A percentile compares a stretch with the other conserved stretches of the same genome.
phyloP scores from a whole-genome alignment of 495 filamentous ascomycete genomes.

The Neurospora sp. region DNA sequence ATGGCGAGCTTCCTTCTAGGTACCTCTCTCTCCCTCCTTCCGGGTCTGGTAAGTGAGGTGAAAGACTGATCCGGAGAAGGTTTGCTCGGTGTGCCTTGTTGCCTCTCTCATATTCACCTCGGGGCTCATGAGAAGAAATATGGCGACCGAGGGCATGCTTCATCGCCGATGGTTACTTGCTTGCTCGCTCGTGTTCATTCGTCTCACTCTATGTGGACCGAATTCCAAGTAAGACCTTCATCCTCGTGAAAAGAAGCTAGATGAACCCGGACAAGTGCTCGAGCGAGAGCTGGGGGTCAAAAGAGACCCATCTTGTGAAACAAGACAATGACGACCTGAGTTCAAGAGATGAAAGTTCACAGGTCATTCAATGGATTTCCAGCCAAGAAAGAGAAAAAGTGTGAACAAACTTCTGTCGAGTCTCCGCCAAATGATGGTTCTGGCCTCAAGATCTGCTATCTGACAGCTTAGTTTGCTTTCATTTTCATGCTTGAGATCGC shows the following conservation, averaged over 20 bases:
- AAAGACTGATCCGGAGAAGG: neutral
- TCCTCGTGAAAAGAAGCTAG: neutral
- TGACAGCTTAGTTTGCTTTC: neutral
- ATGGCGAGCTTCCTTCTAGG: neutral
- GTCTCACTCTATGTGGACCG: too few species aligned
- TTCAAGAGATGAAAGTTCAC: neutral
- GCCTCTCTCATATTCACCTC: neutral
- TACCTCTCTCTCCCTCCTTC: neutral
- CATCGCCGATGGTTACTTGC: neutral
- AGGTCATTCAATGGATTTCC: neutral
- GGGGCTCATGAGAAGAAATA: neutral
- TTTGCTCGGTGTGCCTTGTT: neutral
- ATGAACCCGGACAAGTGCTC: neutral
- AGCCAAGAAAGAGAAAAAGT: neutral
- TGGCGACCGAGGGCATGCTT: neutral
- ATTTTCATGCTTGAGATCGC: neutral
- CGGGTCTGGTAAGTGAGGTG: neutral
- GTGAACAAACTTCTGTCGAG: neutral
- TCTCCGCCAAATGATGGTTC: neutral
- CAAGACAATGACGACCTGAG: neutral
- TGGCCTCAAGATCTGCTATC: neutral
- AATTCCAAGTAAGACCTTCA: neutral
- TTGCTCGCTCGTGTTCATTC: too few species aligned
- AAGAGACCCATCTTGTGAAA: neutral
- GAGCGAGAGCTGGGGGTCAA: neutral